A percentile compares a stretch with the other conserved stretches of the same genome.
Conservation (phyloP, 306 rosid species). For the Quercus rubra region DNA sequence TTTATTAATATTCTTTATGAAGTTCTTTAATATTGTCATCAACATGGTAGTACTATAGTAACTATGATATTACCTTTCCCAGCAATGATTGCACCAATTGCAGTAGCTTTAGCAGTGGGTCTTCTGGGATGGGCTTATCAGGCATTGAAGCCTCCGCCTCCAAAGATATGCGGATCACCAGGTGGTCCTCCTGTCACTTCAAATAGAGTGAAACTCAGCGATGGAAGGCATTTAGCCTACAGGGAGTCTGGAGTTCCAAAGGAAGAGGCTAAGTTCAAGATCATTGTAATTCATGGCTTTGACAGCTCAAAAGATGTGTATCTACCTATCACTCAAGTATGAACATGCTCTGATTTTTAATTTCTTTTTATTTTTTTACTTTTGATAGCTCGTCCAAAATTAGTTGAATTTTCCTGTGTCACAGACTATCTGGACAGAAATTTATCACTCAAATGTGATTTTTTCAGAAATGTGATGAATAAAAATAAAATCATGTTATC, state of each 20-base stretch:
- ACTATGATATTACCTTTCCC: neutral
- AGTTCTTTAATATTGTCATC: neutral
- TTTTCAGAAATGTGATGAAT: neutral
- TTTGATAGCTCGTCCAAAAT: neutral
- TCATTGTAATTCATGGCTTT: conserved; percentile 64
- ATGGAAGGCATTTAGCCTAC: conserved; percentile 83
- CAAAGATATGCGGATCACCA: conserved; percentile 57
- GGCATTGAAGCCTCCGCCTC: conserved; percentile 58
- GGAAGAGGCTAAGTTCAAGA: conserved; percentile 63
- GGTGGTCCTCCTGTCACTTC: conserved; percentile 66
- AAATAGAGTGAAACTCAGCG: conserved; percentile 60
- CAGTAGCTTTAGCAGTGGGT: conserved; percentile 50
- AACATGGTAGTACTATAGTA: neutral
- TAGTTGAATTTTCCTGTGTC: neutral
- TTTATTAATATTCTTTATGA: neutral
- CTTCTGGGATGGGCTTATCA: conserved; percentile 50
- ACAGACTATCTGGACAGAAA: neutral
- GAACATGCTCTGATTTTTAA: conserved; percentile 6
- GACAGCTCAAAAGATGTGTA: conserved; percentile 44
- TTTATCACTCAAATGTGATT: neutral
- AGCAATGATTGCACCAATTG: conserved; percentile 58
- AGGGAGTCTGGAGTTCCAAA: conserved; percentile 62
- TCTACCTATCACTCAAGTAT: conserved; percentile 59
- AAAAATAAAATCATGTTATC: neutral
- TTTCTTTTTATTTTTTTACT: neutral